Evolutionary conservation across 805 yeast species (phyloP), one percentile per base, ranked within the genome.

Genomic region (Spathaspora arborariae): DNA sequence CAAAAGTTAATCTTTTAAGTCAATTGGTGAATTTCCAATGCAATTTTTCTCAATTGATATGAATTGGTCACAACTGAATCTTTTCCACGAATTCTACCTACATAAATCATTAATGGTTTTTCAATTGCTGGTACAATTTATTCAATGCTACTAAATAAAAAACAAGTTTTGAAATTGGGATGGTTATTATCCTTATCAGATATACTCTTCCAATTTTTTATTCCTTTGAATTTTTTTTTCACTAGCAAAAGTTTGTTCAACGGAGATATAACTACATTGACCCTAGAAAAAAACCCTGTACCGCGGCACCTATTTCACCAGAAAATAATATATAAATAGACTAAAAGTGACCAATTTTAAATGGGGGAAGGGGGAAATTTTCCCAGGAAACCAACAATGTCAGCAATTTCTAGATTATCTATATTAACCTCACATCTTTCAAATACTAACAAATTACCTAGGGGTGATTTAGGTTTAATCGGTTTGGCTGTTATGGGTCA

Each of bases 401-500:
- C 44, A 4, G 45, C 51, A n/a, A 42, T 26, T 22, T 41, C 48
- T 16, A 38, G 51, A 21, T 24, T 47, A 27, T 34, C 34, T 24
- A 34, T 39, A 4, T 37, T 47, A 20, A 20, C 36, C 20, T 36
- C 33, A 9, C 55, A 48, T 42, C 6, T 51, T 6, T 16, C 16
- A 7, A 22, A 20, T 15, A 59, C 66, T 65, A 64, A 60, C 65
- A 51, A 44, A 19, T 35, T 37, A 20, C 48, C 56, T 59, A 82
- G 88, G 68, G 94, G 92, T 80, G 99, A 92, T 84, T 84, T 92
- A 72, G 99, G 97, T 74, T 88, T 92, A 71, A 91, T 94, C 67
- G 99, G 99, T 70, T 82, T 92, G 81, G 99, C 99, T 85, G 99
- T 92, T 59, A 92, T 92, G 99, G 99, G 99, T 75, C 96, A 88